A percentile compares a stretch with the other conserved stretches of the same genome.
phyloP scores from a whole-genome alignment of 176 grass and related monocot genomes.

The Zizania latifolia region DNA sequence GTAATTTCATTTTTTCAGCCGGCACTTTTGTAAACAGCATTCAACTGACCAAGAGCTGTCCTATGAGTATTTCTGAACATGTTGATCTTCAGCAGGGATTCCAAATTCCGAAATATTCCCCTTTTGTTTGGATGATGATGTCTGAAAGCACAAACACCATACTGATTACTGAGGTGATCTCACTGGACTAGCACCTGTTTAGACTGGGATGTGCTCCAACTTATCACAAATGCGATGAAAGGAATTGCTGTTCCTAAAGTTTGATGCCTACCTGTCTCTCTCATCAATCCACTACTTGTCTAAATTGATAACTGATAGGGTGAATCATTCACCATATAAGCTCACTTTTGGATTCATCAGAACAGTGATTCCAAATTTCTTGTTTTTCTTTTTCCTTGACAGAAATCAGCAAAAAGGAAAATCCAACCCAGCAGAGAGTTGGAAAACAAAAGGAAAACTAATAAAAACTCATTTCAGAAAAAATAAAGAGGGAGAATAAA shows the following conservation, averaged over 20 bases:
- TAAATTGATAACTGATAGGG: not conserved
- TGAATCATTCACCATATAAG: not conserved
- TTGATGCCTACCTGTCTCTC: not conserved
- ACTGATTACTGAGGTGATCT: not conserved
- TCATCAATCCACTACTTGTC: not conserved
- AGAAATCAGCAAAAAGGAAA: slow-evolving; percentile 13
- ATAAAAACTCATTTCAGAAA: no score
- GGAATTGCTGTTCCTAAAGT: not conserved
- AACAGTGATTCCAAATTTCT: not conserved
- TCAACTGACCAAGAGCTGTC: not conserved
- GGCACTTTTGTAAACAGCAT: not conserved
- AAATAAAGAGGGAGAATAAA: slow-evolving; percentile 4
- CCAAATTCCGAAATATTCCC: not conserved
- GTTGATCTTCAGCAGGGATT: not conserved
- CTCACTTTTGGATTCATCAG: not conserved
- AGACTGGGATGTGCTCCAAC: not conserved
- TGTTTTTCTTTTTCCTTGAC: not conserved
- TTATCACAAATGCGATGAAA: not conserved
- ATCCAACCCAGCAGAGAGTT: not conserved
- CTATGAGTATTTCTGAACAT: not conserved
- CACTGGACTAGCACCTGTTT: not conserved
- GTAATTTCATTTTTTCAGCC: not conserved
- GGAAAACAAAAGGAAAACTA: not conserved
- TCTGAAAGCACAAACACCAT: not conserved
- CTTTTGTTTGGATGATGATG: not conserved